phyloP scores from a whole-genome alignment of 2,329 filamentous ascomycete genomes.

The Xylariaceae sp. region DNA sequence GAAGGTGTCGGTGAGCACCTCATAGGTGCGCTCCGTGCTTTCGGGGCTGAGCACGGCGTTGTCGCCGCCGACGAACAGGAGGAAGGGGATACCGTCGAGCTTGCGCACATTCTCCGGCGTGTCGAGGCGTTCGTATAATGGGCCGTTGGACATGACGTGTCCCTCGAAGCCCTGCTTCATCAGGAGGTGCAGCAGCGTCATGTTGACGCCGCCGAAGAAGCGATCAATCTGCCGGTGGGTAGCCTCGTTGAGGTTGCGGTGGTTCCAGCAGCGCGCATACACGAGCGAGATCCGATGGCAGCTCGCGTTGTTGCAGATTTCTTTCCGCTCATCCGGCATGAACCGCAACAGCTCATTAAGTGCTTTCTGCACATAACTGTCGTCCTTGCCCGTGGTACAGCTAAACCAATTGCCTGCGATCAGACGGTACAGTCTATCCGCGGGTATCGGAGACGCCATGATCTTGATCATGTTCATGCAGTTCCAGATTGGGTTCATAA shows the following conservation, averaged over 20 bases:
- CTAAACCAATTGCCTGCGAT: slow-evolving; percentile 51
- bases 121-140: slow-evolving; percentile 42
- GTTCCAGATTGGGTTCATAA: slow-evolving; percentile 58
- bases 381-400: slow-evolving; percentile 42
- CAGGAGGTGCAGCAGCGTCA: slow-evolving; percentile 50
- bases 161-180: slow-evolving; percentile 51
- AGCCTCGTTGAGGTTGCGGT: slow-evolving; percentile 58
- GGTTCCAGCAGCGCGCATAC: slow-evolving; percentile 61
- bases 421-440: slow-evolving; percentile 44
- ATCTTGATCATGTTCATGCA: slow-evolving; percentile 53
- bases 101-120: slow-evolving; percentile 44
- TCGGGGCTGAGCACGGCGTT: slow-evolving; percentile 52
- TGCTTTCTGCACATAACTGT: slow-evolving; percentile 43
- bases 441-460: slow-evolving; percentile 39
- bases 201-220: slow-evolving; percentile 59
- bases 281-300: slow-evolving; percentile 57
- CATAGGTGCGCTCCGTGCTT: slow-evolving; percentile 49
- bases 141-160: slow-evolving; percentile 47
- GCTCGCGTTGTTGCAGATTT: slow-evolving; percentile 56
- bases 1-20: slow-evolving; percentile 47
- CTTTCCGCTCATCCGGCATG: slow-evolving; percentile 47
- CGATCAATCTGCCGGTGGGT: slow-evolving; percentile 58
- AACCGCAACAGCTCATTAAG: slow-evolving; percentile 54
- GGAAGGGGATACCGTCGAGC: slow-evolving; percentile 48
- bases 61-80: slow-evolving; percentile 51